Conservation (phyloP, 441 rosid genomes). For the Brassica hybrid region DNA sequence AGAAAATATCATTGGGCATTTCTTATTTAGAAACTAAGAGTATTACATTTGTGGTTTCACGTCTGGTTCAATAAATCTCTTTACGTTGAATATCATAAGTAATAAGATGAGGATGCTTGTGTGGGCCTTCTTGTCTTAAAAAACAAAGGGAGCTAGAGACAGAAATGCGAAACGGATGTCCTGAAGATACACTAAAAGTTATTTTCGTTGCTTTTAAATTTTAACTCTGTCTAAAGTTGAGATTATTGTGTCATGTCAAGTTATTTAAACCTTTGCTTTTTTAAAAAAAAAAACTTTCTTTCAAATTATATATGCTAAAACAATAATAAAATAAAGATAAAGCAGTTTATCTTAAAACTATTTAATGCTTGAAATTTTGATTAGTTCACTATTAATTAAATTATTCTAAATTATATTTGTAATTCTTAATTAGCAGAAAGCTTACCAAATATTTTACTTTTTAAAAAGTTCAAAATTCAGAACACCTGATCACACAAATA, state of each 20-base stretch:
- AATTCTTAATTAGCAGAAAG: not conserved
- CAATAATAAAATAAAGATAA: constrained; percentile 1
- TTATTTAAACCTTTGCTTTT: not conserved
- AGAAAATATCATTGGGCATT: not conserved
- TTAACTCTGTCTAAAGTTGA: not conserved
- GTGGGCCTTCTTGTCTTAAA: constrained; percentile 11
- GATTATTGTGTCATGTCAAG: not conserved
- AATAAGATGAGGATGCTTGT: constrained; percentile 19
- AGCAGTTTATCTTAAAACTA: not conserved
- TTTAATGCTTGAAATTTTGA: constrained; percentile 1
- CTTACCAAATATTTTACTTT: not conserved
- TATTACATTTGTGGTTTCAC: not conserved
- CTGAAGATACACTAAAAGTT: not conserved
- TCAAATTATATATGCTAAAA: not conserved
- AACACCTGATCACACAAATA: not conserved
- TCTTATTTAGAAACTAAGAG: constrained; percentile 8
- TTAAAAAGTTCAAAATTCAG: not conserved
- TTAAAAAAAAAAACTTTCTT: not conserved
- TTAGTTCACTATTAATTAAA: not conserved
- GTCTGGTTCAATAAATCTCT: constrained; percentile 2
- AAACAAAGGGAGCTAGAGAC: constrained; percentile 8
- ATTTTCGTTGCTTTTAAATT: not conserved
- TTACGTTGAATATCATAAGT: constrained; percentile 12
- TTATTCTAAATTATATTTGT: not conserved
- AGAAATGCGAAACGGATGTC: constrained; percentile 1